Percentiles rank a stretch among this genome's conserved stretches.
Conservation (phyloP, 2,329 filamentous ascomycete species). For the Metarhizium brunneum region DNA sequence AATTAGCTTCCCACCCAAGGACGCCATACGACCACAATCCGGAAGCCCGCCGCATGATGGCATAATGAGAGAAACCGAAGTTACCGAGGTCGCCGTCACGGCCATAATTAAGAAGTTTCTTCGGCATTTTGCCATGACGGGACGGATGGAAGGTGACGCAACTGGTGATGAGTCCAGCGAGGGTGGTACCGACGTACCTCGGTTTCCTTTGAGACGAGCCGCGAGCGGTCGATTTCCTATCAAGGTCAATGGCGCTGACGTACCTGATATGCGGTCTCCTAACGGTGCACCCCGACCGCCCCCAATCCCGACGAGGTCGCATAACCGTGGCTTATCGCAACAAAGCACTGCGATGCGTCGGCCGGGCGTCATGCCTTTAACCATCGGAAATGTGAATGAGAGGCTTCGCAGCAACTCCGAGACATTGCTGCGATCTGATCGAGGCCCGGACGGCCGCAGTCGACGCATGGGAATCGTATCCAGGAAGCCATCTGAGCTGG, state of each 20-base stretch:
- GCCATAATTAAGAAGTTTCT: slow-evolving; percentile 53
- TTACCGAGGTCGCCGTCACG: slow-evolving; percentile 51
- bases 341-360: slow-evolving; percentile 56
- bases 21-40: slow-evolving; percentile 52
- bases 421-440: slow-evolving; percentile 43
- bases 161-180: slow-evolving; percentile 59
- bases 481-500: slow-evolving; percentile 49
- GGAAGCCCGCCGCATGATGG: slow-evolving; percentile 47
- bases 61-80: slow-evolving; percentile 47
- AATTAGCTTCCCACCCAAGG: slow-evolving; percentile 67
- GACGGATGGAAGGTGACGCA: slow-evolving; percentile 44
- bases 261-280: slow-evolving; percentile 59
- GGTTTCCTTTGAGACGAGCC: slow-evolving; percentile 54
- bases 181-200: slow-evolving; percentile 63
- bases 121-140: slow-evolving; percentile 41
- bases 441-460: slow-evolving; percentile 41
- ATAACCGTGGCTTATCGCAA: slow-evolving; percentile 67
- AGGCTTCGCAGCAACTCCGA: slow-evolving; percentile 58
- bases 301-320: slow-evolving; percentile 66
- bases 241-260: slow-evolving; percentile 65
- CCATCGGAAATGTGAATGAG: slow-evolving; percentile 62
- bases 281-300: slow-evolving; percentile 53
- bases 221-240: slow-evolving; percentile 59
- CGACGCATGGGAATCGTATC: slow-evolving; percentile 57
- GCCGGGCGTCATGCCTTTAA: slow-evolving; percentile 62